These are phyloP conservation scores for Parastagonospora avenae DNA, from an alignment of 2,329 filamentous ascomycete genomes.

Conservation along the genomic window DNA sequence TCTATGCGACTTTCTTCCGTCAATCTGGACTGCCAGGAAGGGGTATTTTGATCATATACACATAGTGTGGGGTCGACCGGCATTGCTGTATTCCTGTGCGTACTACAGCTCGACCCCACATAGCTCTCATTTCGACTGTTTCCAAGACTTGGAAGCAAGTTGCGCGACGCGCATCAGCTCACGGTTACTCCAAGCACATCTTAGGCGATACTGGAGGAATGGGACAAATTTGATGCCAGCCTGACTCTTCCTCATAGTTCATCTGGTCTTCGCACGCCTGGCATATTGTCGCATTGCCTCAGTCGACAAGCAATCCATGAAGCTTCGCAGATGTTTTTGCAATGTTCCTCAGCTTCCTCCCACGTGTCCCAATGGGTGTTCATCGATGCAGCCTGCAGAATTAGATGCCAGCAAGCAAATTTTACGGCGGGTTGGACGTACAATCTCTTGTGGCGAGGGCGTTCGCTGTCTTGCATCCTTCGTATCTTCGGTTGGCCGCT, in stretches of 20 bases:
- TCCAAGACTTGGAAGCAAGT: not conserved
- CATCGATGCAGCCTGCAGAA: constrained; percentile 15
- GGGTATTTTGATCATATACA: constrained; percentile 2
- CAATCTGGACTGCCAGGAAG: too few species aligned
- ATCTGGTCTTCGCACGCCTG: constrained; percentile 16
- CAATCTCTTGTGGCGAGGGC: constrained; percentile 10
- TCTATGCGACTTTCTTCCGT: not conserved
- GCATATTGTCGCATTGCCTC: constrained; percentile 13
- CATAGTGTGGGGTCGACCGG: constrained; percentile 16
- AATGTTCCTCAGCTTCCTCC: constrained; percentile 17
- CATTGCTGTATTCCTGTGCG: constrained; percentile 3
- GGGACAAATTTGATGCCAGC: too few species aligned
- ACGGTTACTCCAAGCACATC: too few species aligned
- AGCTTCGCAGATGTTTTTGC: constrained; percentile 18
- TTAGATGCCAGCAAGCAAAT: not conserved
- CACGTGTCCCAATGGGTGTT: constrained; percentile 20
- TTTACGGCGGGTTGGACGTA: not conserved
- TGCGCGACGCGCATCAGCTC: too few species aligned
- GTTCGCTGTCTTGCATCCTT: not conserved
- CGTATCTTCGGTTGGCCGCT: not conserved
- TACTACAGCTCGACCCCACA: constrained; percentile 8
- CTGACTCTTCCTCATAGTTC: not conserved
- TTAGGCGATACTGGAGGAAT: too few species aligned
- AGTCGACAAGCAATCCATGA: constrained; percentile 20
- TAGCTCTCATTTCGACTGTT: not conserved